These are phyloP conservation scores for Teratosphaeria gauchensis DNA, from an alignment of 2,329 filamentous ascomycete species.

Conservation along the genomic window DNA sequence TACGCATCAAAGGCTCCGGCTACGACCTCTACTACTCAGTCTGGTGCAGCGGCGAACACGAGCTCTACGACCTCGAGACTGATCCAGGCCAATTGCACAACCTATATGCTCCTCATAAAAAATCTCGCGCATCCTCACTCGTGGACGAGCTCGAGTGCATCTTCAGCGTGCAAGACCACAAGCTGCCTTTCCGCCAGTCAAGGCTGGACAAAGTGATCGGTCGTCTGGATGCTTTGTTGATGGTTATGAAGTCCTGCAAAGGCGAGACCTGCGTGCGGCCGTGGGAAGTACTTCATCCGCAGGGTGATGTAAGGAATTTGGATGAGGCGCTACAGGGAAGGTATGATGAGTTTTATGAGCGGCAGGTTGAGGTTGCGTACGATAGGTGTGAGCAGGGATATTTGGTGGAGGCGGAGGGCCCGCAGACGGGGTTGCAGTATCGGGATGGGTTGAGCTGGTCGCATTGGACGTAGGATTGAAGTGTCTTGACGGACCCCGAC, in stretches of 20 bases:
- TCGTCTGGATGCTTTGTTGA: slow-evolving; percentile 22
- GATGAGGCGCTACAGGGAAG: slow-evolving; percentile 13
- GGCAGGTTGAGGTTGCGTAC: slow-evolving; percentile 39
- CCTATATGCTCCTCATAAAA: slow-evolving; percentile 5
- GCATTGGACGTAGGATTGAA: background rate
- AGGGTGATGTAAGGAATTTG: slow-evolving; percentile 16
- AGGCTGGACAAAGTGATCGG: slow-evolving; percentile 7
- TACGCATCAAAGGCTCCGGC: slow-evolving; percentile 11
- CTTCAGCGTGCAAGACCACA: background rate
- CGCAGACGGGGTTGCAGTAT: slow-evolving; percentile 15
- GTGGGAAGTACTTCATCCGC: slow-evolving; percentile 22
- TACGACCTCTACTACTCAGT: slow-evolving; percentile 59
- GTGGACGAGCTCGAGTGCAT: background rate
- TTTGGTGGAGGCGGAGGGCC: slow-evolving; percentile 46
- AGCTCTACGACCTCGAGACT: slow-evolving; percentile 47
- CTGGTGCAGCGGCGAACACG: slow-evolving; percentile 59
- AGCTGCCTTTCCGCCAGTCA: background rate
- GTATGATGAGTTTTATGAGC: slow-evolving; percentile 24
- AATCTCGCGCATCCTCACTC: background rate
- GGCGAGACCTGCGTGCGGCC: slow-evolving; percentile 17
- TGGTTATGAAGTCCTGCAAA: slow-evolving; percentile 26
- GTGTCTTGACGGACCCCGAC: too few relatives aligned
- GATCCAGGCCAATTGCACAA: slow-evolving; percentile 18
- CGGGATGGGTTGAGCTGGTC: background rate
- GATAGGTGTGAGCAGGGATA: slow-evolving; percentile 48